Base-by-base conservation (phyloP, 345 rosid genomes). In the Corchorus capsularis region DNA sequence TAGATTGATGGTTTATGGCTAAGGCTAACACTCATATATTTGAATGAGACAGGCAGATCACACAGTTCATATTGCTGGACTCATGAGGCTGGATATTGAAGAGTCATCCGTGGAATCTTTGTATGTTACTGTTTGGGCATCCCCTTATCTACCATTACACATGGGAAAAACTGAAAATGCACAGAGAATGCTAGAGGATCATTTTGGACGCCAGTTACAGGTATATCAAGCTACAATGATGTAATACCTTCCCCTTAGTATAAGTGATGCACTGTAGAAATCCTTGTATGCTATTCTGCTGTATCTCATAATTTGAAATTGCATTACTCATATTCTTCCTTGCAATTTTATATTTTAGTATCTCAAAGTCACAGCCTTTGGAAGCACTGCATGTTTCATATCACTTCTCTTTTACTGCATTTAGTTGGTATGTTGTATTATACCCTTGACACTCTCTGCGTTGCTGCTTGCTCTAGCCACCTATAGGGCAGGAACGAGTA, bases 131-230 rank as follows among this genome's bases (percentile, higher is more conserved):
- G 98, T 91, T 60, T 96, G 98, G 98, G 97, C 96, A 2, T 96
- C 97, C 77, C 90, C 96, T 19, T 78, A 79, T 85, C 85, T 93
- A 81, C 99, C 99, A 45, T 84, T 96, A 66, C 97, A 96, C 69
- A 89, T 93, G 99, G 99, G 98, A 77, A 96, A 89, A 84, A 90
- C 92, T 50, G 98, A 93, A 86, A 93, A 87, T 35, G 93, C 85
- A 3, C 68, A 72, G 77, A 83, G 72, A 32, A 88, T 92, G 84
- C 72, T 82, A 5, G 89, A 88, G 69, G 92, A 89, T 50, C 97
- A 93, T 82, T 93, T 96, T 73, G 94, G 98, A 72, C 76, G 75
- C 74, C 96, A 93, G 46, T 89, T 93, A 71, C 99, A 93, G 93
- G 99, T 93, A 86, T 54, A 5, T 2, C 57, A 63, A 49, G 15